Evolutionary conservation across 352 stramenopile species (phyloP).

Genomic region (Globisporangium viniferum): DNA sequence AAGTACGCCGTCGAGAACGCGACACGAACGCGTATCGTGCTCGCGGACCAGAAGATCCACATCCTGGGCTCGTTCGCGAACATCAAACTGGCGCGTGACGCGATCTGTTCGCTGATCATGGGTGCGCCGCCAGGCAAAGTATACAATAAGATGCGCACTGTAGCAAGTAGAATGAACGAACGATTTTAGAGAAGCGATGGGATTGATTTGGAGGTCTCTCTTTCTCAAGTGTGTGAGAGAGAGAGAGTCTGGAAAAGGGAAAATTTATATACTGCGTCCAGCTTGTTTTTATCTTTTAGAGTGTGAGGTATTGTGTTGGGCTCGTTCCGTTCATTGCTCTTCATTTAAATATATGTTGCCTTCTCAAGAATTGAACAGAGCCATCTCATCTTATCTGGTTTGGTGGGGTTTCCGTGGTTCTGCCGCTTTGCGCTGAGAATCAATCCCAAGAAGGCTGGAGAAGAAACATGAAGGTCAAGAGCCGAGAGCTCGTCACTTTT

Average conservation of each 20-base stretch:
- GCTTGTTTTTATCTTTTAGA: conserved; percentile 5
- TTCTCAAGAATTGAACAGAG: background rate
- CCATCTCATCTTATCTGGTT: background rate
- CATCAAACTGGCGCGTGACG: conserved; percentile 96
- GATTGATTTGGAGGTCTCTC: background rate
- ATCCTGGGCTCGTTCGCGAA: conserved; percentile 98
- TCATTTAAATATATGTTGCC: conserved; percentile 12
- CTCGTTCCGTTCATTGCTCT: background rate
- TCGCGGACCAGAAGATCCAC: conserved; percentile 98
- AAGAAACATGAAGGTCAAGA: background rate
- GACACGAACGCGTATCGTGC: conserved; percentile 97
- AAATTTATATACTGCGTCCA: conserved; percentile 15
- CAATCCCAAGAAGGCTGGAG: background rate
- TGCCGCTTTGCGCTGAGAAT: background rate
- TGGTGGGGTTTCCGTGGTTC: background rate
- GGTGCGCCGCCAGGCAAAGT: conserved; percentile 99
- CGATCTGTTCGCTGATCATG: conserved; percentile 91
- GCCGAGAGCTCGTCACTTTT: background rate
- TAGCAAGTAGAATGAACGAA: conserved; percentile 98
- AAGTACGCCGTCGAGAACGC: conserved; percentile 99
- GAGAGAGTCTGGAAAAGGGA: background rate
- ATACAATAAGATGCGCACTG: conserved; percentile 99
- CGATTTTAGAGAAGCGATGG: conserved; percentile 71
- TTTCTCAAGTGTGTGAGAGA: background rate
- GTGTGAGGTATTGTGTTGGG: background rate